These are phyloP conservation scores for Ascosphaera acerosa DNA, from an alignment of 2,329 filamentous ascomycete species.

Conservation along the genomic window DNA sequence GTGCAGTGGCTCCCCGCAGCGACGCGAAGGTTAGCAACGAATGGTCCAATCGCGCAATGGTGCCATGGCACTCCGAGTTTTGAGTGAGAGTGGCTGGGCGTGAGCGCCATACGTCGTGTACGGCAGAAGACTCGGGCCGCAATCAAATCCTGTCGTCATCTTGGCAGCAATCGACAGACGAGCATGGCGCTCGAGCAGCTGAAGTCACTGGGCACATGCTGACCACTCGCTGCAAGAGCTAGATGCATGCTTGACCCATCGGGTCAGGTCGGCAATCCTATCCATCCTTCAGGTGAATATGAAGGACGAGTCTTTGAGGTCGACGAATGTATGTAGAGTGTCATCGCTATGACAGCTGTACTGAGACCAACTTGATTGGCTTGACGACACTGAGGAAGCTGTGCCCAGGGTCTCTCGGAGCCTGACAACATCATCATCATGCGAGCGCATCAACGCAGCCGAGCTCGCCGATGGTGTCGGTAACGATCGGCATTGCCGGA, in stretches of 20 bases:
- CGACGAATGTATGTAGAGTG: background rate
- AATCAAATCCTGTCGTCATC: too few relatives aligned
- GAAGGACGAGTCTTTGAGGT: conserved; percentile 1
- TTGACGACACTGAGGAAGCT: background rate
- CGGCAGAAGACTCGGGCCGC: too few relatives aligned
- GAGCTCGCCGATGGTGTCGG: background rate
- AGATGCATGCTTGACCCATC: background rate
- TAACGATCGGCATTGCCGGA: background rate
- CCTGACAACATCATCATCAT: background rate
- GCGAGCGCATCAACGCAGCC: background rate
- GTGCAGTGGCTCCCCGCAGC: too few relatives aligned
- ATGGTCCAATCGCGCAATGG: too few relatives aligned
- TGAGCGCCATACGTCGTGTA: too few relatives aligned
- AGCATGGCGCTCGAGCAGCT: background rate
- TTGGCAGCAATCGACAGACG: background rate
- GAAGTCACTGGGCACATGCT: too few relatives aligned
- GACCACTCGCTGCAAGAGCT: background rate
- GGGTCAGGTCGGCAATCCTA: background rate
- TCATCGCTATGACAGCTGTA: conserved; percentile 1
- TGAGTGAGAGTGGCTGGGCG: too few relatives aligned
- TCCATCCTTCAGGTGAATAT: background rate
- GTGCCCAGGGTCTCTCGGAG: background rate
- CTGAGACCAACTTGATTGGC: conserved; percentile 1
- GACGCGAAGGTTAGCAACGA: too few relatives aligned
- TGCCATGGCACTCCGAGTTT: too few relatives aligned